phyloP scores from a whole-genome alignment of 495 filamentous ascomycete species.

The Penicillium cosmopolitanum region DNA sequence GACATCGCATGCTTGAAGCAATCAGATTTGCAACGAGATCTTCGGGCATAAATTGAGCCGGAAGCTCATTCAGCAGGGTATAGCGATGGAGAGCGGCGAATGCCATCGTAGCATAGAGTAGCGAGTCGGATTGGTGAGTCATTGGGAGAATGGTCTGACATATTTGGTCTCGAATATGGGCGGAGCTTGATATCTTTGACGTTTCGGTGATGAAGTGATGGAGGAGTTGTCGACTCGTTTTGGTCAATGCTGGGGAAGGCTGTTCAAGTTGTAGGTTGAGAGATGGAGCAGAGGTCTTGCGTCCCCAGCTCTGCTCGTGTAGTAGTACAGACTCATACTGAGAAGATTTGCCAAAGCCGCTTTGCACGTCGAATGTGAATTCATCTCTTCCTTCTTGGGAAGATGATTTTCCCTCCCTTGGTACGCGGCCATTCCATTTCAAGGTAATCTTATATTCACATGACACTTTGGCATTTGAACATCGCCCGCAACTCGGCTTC shows the following conservation, averaged over 20 bases:
- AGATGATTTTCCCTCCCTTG: slow-evolving; percentile 10
- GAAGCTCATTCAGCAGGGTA: slow-evolving; percentile 14
- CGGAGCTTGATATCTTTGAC: slow-evolving; percentile 19
- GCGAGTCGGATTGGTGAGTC: slow-evolving; percentile 15
- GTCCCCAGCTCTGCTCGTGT: not conserved
- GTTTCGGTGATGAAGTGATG: slow-evolving; percentile 22
- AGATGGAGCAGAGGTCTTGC: not conserved
- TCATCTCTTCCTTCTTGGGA: not conserved
- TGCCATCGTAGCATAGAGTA: slow-evolving; percentile 22
- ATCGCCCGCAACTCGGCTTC: slow-evolving; percentile 18
- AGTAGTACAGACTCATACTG: not conserved
- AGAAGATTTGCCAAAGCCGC: not conserved
- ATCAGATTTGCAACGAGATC: slow-evolving; percentile 11
- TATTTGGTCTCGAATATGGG: slow-evolving; percentile 17
- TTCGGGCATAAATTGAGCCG: slow-evolving; percentile 15
- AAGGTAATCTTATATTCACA: slow-evolving; percentile 20
- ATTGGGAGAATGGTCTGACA: slow-evolving; percentile 21
- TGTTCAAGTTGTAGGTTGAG: not conserved
- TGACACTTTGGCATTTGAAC: slow-evolving; percentile 10
- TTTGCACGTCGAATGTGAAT: not conserved
- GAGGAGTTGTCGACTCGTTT: slow-evolving; percentile 11
- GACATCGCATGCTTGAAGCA: slow-evolving; percentile 12
- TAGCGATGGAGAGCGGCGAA: slow-evolving; percentile 22
- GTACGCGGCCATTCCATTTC: slow-evolving; percentile 25
- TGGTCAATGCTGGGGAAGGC: not conserved